Conservation (phyloP, 2,329 filamentous ascomycete genomes). For the Trichoderma aggressivum region DNA sequence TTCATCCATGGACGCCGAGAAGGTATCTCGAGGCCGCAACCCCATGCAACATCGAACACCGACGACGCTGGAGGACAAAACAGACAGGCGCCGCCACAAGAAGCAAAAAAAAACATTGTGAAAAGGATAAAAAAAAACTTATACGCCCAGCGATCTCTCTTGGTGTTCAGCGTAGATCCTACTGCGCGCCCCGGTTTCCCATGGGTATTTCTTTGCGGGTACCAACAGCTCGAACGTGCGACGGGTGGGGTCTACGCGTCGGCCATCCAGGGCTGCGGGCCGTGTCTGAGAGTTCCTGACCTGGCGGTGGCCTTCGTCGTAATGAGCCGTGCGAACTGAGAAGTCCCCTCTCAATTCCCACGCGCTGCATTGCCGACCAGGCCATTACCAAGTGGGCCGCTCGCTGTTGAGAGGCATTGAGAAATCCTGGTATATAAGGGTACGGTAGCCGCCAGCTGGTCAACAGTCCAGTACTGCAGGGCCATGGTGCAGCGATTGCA, state of each 20-base stretch:
- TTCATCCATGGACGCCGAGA: background rate
- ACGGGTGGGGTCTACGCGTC: background rate
- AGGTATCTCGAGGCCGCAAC: background rate
- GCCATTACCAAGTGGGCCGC: background rate
- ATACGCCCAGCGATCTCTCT: slow-evolving; percentile 25
- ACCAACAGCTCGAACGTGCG: slow-evolving; percentile 6
- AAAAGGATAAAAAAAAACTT: slow-evolving; percentile 5
- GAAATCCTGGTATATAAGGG: background rate
- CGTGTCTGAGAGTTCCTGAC: slow-evolving; percentile 20
- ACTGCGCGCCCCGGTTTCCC: slow-evolving; percentile 31
- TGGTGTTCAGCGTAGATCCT: slow-evolving; percentile 24
- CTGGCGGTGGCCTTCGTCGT: background rate
- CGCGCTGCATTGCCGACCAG: background rate
- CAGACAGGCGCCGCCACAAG: background rate
- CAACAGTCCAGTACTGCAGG: background rate
- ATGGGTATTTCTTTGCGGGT: slow-evolving; percentile 30
- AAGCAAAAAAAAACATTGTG: background rate
- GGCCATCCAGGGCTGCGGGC: slow-evolving; percentile 16
- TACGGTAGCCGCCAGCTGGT: slow-evolving; percentile 1
- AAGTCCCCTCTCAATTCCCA: background rate
- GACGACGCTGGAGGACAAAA: background rate
- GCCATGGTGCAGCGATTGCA: background rate
- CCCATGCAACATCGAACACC: background rate
- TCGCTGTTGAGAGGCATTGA: background rate
- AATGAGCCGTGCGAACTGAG: background rate